These are phyloP conservation scores for Durio zibethinus DNA, from an alignment of 345 rosid genomes.

Conservation along the genomic window DNA sequence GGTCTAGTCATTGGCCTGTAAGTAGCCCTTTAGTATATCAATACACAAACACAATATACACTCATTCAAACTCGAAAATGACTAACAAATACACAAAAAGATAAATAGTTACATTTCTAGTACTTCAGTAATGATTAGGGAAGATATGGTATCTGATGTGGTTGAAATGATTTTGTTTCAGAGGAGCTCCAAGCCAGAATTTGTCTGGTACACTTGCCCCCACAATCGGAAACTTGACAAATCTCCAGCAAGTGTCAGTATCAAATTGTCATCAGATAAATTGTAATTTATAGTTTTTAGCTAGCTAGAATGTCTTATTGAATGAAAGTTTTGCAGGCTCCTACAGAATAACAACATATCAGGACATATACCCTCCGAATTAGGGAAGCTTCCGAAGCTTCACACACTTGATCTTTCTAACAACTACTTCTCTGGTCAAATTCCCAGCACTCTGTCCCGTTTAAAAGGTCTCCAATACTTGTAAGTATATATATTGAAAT, in stretches of 20 bases:
- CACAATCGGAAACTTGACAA: constrained; percentile 71
- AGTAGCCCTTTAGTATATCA: constrained; percentile 26
- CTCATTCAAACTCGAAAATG: background rate
- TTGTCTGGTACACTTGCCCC: constrained; percentile 70
- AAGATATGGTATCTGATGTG: background rate
- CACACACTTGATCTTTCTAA: constrained; percentile 79
- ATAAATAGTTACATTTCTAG: background rate
- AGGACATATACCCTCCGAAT: constrained; percentile 66
- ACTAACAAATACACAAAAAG: background rate
- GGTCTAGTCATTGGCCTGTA: constrained; percentile 64
- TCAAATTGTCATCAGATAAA: background rate
- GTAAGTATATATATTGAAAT: constrained; percentile 39
- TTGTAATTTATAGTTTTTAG: background rate
- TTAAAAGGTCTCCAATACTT: constrained; percentile 62
- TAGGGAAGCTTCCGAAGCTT: constrained; percentile 73
- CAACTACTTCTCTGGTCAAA: constrained; percentile 61
- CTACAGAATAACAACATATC: constrained; percentile 77
- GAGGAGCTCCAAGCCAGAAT: constrained; percentile 82
- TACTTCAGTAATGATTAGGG: background rate
- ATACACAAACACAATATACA: background rate
- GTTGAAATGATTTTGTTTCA: constrained; percentile 30
- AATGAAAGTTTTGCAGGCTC: constrained; percentile 41
- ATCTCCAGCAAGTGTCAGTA: constrained; percentile 79
- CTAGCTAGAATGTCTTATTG: background rate
- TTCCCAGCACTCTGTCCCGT: constrained; percentile 56